Evolutionary conservation across 2,329 filamentous ascomycete species (phyloP).

Genomic region (Conoideocrella luteorostrata): DNA sequence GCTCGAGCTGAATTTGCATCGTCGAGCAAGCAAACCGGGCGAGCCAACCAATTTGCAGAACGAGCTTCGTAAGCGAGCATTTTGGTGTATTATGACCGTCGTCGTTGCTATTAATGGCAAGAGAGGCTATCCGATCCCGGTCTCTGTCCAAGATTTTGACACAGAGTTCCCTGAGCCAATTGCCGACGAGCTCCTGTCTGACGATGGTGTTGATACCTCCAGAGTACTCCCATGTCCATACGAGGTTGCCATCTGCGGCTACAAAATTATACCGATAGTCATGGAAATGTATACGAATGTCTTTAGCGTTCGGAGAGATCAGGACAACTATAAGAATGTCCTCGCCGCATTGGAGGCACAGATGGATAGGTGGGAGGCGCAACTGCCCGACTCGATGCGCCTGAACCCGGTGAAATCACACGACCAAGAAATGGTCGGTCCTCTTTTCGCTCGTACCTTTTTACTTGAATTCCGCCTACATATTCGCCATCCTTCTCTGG

Average conservation of each 20-base stretch:
- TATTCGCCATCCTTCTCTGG: conserved; percentile 55
- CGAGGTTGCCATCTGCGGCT: conserved; percentile 57
- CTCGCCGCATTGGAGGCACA: conserved; percentile 61
- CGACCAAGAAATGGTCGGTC: conserved; percentile 41
- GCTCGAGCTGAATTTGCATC: conserved; percentile 69
- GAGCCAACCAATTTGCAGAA: conserved; percentile 54
- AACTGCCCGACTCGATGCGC: conserved; percentile 55
- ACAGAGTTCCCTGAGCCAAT: conserved; percentile 68
- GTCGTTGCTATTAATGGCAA: conserved; percentile 66
- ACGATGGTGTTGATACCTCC: conserved; percentile 54
- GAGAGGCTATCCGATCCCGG: conserved; percentile 69
- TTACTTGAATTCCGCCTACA: conserved; percentile 53
- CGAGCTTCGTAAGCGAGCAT: conserved; percentile 71
- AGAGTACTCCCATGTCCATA: conserved; percentile 57
- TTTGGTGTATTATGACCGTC: conserved; percentile 65
- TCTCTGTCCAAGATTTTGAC: conserved; percentile 70
- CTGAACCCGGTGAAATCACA: conserved; percentile 34
- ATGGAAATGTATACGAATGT: conserved; percentile 71
- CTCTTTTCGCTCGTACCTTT: conserved; percentile 48
- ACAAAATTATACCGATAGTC: conserved; percentile 59
- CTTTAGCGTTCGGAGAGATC: conserved; percentile 62
- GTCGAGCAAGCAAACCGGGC: conserved; percentile 50
- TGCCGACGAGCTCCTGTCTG: conserved; percentile 62
- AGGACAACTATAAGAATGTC: conserved; percentile 55
- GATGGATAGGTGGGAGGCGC: conserved; percentile 55